Evolutionary conservation across 192 early-diverging fungal genomes (phyloP), one percentile per base, ranked within the genome.

Genomic region (Pilobolus umbonatus): DNA sequence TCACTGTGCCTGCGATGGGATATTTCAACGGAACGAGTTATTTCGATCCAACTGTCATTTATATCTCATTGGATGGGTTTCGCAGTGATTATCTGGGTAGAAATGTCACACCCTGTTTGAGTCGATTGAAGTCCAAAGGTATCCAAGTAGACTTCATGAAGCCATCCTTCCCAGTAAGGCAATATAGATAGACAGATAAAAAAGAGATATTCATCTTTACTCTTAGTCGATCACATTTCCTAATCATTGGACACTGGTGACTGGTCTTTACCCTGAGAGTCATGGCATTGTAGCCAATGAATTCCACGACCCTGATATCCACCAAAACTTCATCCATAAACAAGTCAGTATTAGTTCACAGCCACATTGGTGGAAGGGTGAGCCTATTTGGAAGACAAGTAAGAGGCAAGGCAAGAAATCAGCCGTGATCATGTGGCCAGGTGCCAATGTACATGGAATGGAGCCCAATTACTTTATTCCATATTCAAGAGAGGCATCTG

Each of bases 331-430:
- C 68, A 80, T 80, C 32, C 95, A 94, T 74, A 83, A 79, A 39
- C 77, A 93, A 50, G 60, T 80, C 0, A 67, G 57, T 12, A 76
- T 74, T 24, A 89, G 82, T 62, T 56, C 62, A 26, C 69, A 94
- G 17, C 63, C 80, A 4, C 75, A 80, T 60, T 97, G 93, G 93
- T 97, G 93, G 92, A 79, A 80, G 28, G 93, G 91, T 14, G 89
- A 93, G 68, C 92, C 91, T 59, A 89, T 97, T 30, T 97, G 95
- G 95, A 81, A 87, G 39, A 93, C 93, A 0, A 79, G 86, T n/a
- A 86, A 82, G 12, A 81, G 75, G 31, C 86, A 92, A 55, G 82
- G 83, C 7, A 63, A 85, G 40, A 61, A 61, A 43, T 78, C 89
- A 0, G 93, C 76, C 5, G 85, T 91, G 6, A 78, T 87, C 57